Percentiles rank a stretch among this genome's conserved stretches.
Conservation (phyloP, 2,329 filamentous ascomycete genomes). For the Alternaria metachromatica region DNA sequence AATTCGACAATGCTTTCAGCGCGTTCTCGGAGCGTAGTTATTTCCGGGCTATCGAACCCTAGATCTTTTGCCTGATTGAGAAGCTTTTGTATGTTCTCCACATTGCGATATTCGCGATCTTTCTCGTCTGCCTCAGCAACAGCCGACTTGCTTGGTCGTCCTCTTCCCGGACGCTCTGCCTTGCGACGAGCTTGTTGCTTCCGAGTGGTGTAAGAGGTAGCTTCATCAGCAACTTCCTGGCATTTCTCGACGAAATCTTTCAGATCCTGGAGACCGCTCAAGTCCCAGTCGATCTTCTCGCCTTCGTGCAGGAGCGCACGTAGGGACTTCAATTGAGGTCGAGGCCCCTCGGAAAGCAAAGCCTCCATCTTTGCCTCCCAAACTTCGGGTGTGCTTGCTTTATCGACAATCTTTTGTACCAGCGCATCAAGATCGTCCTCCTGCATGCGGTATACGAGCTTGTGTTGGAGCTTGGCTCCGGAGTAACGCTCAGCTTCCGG, state of each 20-base stretch:
- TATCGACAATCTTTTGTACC: slow-evolving; percentile 81
- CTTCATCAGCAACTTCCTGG: slow-evolving; percentile 98
- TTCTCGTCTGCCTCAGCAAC: slow-evolving; percentile 83
- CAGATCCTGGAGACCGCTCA: slow-evolving; percentile 81
- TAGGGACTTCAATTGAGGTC: slow-evolving; percentile 84
- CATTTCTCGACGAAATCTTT: slow-evolving; percentile 92
- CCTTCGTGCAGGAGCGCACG: slow-evolving; percentile 87
- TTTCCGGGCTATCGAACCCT: slow-evolving; percentile 93
- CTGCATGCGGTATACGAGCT: slow-evolving; percentile 77
- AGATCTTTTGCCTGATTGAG: slow-evolving; percentile 83
- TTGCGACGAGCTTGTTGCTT: slow-evolving; percentile 98
- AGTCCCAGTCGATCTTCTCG: slow-evolving; percentile 91
- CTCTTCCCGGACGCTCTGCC: slow-evolving; percentile 85
- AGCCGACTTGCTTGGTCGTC: slow-evolving; percentile 64
- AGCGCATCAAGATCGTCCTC: slow-evolving; percentile 71
- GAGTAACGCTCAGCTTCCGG: slow-evolving; percentile 71
- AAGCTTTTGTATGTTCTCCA: slow-evolving; percentile 86
- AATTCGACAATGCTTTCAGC: slow-evolving; percentile 85
- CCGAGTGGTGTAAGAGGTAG: slow-evolving; percentile 92
- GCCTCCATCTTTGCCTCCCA: slow-evolving; percentile 93
- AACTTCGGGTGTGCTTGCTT: slow-evolving; percentile 80
- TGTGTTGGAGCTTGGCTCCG: slow-evolving; percentile 64
- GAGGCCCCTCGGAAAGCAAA: slow-evolving; percentile 81
- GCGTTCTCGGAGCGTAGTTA: slow-evolving; percentile 82
- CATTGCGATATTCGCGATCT: slow-evolving; percentile 82